These are phyloP conservation scores for Lentinula novae-zelandiae DNA, from an alignment of 1,284 basidiomycete species.

Conservation along the genomic window DNA sequence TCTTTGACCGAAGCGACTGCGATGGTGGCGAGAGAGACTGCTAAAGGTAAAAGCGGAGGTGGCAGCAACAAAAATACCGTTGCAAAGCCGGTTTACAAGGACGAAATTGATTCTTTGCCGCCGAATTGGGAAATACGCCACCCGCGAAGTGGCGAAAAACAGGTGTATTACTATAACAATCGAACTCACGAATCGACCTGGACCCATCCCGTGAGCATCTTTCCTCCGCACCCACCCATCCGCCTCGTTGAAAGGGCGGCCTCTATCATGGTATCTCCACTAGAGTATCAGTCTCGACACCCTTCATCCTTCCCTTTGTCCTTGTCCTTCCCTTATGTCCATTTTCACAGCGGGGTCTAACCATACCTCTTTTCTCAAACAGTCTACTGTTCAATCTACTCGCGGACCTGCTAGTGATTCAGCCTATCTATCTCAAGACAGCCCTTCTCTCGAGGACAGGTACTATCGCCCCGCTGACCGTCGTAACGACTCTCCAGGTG, in stretches of 20 bases:
- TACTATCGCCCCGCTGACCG: constrained; percentile 49
- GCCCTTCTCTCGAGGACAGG: constrained; percentile 53
- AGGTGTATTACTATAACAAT: constrained; percentile 57
- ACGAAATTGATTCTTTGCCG: constrained; percentile 38
- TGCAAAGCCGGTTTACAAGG: constrained; percentile 28
- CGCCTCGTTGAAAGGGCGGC: constrained; percentile 4
- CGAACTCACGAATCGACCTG: constrained; percentile 58
- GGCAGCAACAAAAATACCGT: constrained; percentile 11
- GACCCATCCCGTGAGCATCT: constrained; percentile 42
- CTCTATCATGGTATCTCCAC: constrained; percentile 19
- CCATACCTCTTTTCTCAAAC: constrained; percentile 9
- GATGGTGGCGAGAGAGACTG: constrained; percentile 44
- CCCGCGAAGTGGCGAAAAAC: constrained; percentile 38
- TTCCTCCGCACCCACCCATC: constrained; percentile 12
- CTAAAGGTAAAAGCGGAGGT: constrained; percentile 31
- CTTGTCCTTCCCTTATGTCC: constrained; percentile 1
- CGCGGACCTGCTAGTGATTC: constrained; percentile 20
- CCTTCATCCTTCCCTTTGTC: constrained; percentile 8
- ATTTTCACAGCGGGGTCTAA: constrained; percentile 8
- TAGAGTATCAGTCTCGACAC: constrained; percentile 14
- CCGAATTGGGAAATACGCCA: constrained; percentile 59
- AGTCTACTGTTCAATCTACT: constrained; percentile 6
- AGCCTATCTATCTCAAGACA: constrained; percentile 20
- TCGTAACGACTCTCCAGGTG: constrained; percentile 15
- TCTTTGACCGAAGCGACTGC: constrained; percentile 56